Base-by-base conservation (phyloP, 2,329 filamentous ascomycete genomes). In the Aspergillus sp. region DNA sequence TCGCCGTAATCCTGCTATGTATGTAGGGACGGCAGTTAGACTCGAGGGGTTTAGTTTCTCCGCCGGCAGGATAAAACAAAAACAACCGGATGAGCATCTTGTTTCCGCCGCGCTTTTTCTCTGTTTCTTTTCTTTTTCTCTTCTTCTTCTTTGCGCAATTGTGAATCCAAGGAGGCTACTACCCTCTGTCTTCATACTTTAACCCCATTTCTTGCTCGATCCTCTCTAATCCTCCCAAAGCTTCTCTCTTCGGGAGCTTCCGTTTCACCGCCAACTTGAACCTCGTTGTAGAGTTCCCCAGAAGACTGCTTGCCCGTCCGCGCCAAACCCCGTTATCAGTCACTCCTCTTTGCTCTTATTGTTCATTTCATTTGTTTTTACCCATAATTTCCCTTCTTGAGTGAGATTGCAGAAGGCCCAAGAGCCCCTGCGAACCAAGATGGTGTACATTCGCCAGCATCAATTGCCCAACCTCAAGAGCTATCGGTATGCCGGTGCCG, bases 361-460 rank as follows among this genome's bases (percentile, higher is more conserved):
- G 19, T 19, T 19, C 2, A 19, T 19, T 19, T 19, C 19, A 19
- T 19, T 19, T 19, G 19, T 19, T 19, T 19, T 19, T 19, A 19
- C 19, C 19, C 19, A 19, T 19, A 32, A 6, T 32, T 9, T 32
- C 30, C 30, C 30, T 32, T 32, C 30, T 39, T 39, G 19, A 19
- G 19, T 19, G 19, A 19, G 19, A 19, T 19, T 19, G 19, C 19
- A 19, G 19, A 19, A 19, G 19, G 19, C 19, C 19, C 2, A 19
- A 19, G 19, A 19, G 19, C 19, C 19, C 19, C 19, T 19, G 19
- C 19, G 19, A 19, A 19, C 19, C 56, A 75, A 60, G 46, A 96
- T 96, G 89, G 90, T 93, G 52, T 97, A 97, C 77, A 89, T 98
- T 51, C 88, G 93, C 56, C 87, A 95, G 71, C 83, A 90, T 63